phyloP scores from a whole-genome alignment of 164 flowering plant species.

The Liriodendron chinense region DNA sequence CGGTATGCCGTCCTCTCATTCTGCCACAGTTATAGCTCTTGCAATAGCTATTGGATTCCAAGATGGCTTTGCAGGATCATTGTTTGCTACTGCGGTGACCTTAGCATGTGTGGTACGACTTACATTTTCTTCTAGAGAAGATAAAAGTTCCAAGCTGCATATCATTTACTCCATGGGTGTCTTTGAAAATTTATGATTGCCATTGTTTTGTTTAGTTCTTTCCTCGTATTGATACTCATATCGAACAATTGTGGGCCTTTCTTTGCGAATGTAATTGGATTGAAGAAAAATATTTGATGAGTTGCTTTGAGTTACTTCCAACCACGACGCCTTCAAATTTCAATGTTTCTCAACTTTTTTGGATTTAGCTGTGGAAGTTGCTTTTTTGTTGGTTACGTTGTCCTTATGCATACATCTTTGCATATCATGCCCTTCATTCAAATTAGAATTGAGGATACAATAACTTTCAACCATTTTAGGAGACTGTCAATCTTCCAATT shows the following conservation, averaged over 20 bases:
- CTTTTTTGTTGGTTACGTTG: neutral
- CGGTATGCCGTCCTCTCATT: slow-evolving; percentile 99
- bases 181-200: neutral
- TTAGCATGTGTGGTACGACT: slow-evolving; percentile 76
- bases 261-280: too few relatives aligned
- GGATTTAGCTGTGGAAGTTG: neutral
- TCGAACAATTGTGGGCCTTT: neutral
- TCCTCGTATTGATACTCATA: neutral
- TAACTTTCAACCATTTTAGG: neutral
- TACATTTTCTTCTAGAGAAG: neutral
- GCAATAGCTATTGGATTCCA: slow-evolving; percentile 72
- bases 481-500: neutral
- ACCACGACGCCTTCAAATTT: neutral
- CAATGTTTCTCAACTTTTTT: neutral
- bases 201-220: neutral
- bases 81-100: slow-evolving; percentile 63
- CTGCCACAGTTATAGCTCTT: slow-evolving; percentile 87
- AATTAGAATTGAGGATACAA: neutral
- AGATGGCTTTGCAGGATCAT: slow-evolving; percentile 80
- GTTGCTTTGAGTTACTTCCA: neutral
- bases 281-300: neutral
- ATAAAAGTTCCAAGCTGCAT: neutral
- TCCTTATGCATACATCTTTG: neutral
- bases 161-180: too few relatives aligned
- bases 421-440: neutral